Evolutionary conservation across 2,329 filamentous ascomycete genomes (phyloP), one percentile per base, ranked within the genome.

Genomic region (Leptoxyphium fumago): DNA sequence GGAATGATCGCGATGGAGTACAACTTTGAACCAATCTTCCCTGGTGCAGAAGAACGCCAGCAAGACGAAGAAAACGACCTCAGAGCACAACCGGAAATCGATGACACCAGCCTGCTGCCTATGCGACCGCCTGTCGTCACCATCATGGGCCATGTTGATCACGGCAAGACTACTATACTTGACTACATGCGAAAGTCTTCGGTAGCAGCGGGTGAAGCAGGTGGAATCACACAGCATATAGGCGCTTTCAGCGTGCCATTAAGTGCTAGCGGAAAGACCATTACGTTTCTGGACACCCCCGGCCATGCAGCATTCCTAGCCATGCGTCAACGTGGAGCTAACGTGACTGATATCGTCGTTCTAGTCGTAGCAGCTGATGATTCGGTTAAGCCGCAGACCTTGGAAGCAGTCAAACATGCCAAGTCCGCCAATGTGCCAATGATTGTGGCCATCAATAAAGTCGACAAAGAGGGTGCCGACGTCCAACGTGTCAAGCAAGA

Each of bases 101-200:
- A 43, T 47, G 84, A 89, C 60, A 73, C 69, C 41, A 77, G 82
- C 0, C 54, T 63, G 11, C 64, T 95, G 7, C 86, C 87, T 2
- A 64, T 69, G 29, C 77, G 93, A 13, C 89, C 91, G 7, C 93
- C 91, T 0, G 86, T 98, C 30, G 88, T 98, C 34, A 96, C 93
- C 0, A 98, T 98, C 57, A 98, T 98, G 93, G 91, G 91, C 2
- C 91, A 98, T 52, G 91, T 98, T 54, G 93, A 98, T 60, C 91
- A 98, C 61, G 91, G 91, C 43, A 98, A 98, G 68, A 98, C 91
- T 1, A 98, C 93, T 0, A 79, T 98, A 38, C 71, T 98, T 9
- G 91, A 98, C 60, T 96, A 81, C 66, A 70, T 98, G 39, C 83
- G 91, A 32, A 93, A 94, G 55, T 91, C 88, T 1, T 95, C 87